Base-by-base conservation (phyloP, 2,329 filamentous ascomycete species). In the Alternaria brassicicola region DNA sequence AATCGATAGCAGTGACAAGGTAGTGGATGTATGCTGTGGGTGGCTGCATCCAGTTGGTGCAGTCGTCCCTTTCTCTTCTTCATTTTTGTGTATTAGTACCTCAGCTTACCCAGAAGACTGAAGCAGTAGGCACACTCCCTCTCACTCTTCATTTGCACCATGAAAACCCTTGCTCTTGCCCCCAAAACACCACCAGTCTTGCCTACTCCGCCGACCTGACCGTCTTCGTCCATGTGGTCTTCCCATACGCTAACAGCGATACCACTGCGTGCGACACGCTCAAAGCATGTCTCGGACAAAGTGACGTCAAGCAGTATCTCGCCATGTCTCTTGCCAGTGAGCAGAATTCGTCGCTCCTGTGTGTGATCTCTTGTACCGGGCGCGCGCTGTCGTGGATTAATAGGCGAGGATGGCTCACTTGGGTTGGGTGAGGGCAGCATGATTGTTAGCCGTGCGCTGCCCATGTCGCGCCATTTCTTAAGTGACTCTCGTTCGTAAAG, bases 201-300 rank as follows among this genome's bases (percentile, higher is more conserved):
- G 28, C 81, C 80, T 0, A 85, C 82, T 62, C 88, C 85, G 47
- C 87, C 87, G 66, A 89, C 80, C 64, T 92, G 88, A 0, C 78
- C 79, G 39, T 76, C 71, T 7, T 75, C 70, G 15, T 77, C 78
- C 2, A 76, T 65, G n/a, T 74, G 69, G 63, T 83, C 81, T 75
- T 95, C 90, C 87, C 92, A 95, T 33, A 97, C 89, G 64, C 90
- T 93, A 55, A 96, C 88, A 1, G 95, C 91, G 69, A 97, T 94
- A 45, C 93, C 93, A 31, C 91, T 90, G 65, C 90, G 87, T 5
- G 92, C 93, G 59, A 97, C 87, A 17, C 91, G 83, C 65, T 93
- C 90, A 78, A 97, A 96, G 71, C 91, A 93, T 55, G 87, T 90
- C 73, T 93, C 92, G 10, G 90, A 90, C 2, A 97, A 82, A 46